Base-by-base conservation (phyloP, 83 land plant genomes). In the Picea abies region DNA sequence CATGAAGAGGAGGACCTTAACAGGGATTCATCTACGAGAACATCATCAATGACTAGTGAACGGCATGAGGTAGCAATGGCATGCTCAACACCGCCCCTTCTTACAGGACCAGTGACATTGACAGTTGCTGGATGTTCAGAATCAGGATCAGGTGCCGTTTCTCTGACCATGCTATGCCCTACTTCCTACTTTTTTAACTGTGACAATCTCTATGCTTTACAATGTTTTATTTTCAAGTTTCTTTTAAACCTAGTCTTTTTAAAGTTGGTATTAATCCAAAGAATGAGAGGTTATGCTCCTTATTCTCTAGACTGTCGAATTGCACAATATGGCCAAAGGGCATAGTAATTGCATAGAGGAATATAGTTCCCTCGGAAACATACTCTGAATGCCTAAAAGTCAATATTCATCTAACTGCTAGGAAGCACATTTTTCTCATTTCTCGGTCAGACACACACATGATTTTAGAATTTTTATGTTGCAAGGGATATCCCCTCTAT, bases 81-180 rank as follows among this genome's bases (percentile, higher is more conserved):
- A 41, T 69, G 73, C 4, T 69, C 73, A 69, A 35, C 73, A 32
- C 76, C 23, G 5, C 76, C 76, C 9, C 76, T 44, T 72, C 56
- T 19, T 6, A 3, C 56, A 20, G 76, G 76, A n/a, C n/a, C 76
- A 72, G 15, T 72, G 41, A 49, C 49, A 17, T 44, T 72, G 52
- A 72, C 56, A 20, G 76, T 23, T 72, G 52, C 76, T 44, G 44
- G 76, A 39, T 39, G n/a, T 72, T 72, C 76, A 72, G 76, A 72
- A 4, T 49, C 76, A 11, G 44, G 56, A 20, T 72, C 76, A 72
- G 76, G 76, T 72, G 76, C 23, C n/a, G 41, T 72, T 72, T 12
- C 3, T 9, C 22, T 16, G 41, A 71, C 17, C 49, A 72, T 41
- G 20, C 37, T 72, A 72, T 72, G 37, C 56, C 44, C 23, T 69